Base-by-base conservation (phyloP, 148 eudicot species). In the Rhododendron henanense region DNA sequence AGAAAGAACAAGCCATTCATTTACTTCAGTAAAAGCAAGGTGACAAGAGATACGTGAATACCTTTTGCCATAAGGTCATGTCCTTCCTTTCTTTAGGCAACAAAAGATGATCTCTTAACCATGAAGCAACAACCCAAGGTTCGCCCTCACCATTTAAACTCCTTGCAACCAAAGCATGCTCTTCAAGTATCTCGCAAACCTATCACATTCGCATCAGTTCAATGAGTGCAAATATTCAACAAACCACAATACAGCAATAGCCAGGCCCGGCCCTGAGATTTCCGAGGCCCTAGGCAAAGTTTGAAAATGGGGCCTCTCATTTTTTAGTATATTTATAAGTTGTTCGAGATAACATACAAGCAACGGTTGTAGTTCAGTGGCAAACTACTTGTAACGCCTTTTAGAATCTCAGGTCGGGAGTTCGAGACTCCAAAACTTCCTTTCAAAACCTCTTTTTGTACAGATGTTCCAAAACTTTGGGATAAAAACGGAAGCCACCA, bases 61-160 rank as follows among this genome's bases (percentile, higher is more conserved):
- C 99, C 99, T 91, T 95, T 87, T 91, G 93, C 99, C 99, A 97
- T 33, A 97, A 85, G 41, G 81, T 48, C 41, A 92, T 88, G 83
- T 97, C 91, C 87, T 90, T 95, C 89, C 99, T 95, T 92, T 97
- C 99, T 87, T 84, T 90, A 74, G 98, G 94, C 23, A 94, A 89
- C 84, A 97, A 95, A 86, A 97, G 94, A 93, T 97, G 96, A 92
- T 97, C 99, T 44, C 98, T 91, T 83, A 97, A 90, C 96, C 96
- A 94, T 53, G 99, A 97, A 35, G 96, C 98, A 88, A 97, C 94
- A 74, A 97, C 91, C 98, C 99, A 97, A 83, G 98, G 91, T 85
- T 94, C 96, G 82, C 90, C 90, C 82, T 82, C 90, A 48, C 92
- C 95, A 81, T 87, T 86, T 61, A 81, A 78, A 88, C 91, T 90